Percentiles rank a stretch among this genome's conserved stretches.
Conservation (phyloP, 495 filamentous ascomycete genomes). For the Aspergillus sclerotiicarbonarius region DNA sequence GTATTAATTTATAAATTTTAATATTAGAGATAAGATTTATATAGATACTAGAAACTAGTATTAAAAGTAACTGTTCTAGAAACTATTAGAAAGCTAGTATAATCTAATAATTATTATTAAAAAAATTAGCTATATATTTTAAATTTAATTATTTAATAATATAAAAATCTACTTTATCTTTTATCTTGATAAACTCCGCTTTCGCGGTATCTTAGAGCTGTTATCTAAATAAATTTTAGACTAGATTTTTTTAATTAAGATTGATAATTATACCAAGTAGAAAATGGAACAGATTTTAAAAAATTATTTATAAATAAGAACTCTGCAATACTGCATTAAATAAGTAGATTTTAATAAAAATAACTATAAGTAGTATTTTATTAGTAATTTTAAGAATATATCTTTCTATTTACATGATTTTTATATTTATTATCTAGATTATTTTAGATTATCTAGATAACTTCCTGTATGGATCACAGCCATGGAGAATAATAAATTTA, state of each 20-base stretch:
- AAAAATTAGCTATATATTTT: not conserved
- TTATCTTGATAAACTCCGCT: not conserved
- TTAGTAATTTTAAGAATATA: too few relatives aligned
- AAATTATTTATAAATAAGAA: not conserved
- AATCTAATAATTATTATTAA: not conserved
- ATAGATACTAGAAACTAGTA: not conserved
- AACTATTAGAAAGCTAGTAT: not conserved
- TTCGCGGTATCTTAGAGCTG: not conserved
- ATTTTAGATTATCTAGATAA: too few relatives aligned
- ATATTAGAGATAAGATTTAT: too few relatives aligned
- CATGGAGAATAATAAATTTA: too few relatives aligned
- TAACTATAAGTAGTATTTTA: too few relatives aligned
- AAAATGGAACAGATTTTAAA: not conserved
- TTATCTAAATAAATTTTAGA: not conserved
- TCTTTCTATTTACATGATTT: too few relatives aligned
- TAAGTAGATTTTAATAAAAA: not conserved
- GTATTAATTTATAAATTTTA: conserved; percentile 5
- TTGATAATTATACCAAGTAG: not conserved
- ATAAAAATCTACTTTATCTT: not conserved
- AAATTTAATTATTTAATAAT: not conserved
- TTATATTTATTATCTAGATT: too few relatives aligned
- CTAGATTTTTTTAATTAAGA: not conserved
- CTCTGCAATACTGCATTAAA: too few relatives aligned
- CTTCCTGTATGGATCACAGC: too few relatives aligned
- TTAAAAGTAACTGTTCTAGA: not conserved